Percentiles rank a stretch among this genome's conserved stretches.
These are phyloP conservation scores for Spergularia bocconei DNA, from an alignment of 148 eudicot genomes.

Conservation along the genomic window DNA sequence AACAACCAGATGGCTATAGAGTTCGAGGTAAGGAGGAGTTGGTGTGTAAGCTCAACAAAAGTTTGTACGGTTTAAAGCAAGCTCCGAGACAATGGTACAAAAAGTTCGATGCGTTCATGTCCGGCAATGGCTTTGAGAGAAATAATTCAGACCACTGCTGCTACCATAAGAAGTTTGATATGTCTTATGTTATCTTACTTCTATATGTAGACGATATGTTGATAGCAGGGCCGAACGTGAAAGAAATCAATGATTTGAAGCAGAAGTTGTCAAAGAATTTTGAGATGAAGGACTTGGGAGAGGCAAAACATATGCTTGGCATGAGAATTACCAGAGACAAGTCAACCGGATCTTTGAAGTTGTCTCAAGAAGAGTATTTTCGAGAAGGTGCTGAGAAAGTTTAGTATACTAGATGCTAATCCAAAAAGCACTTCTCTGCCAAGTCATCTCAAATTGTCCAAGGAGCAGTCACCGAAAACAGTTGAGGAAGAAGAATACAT, in stretches of 20 bases:
- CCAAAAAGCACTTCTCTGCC: slow-evolving; percentile 22
- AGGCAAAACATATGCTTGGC: slow-evolving; percentile 9
- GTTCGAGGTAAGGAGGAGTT: not conserved
- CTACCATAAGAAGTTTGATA: not conserved
- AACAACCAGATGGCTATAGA: not conserved
- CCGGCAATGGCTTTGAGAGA: not conserved
- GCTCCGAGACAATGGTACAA: not conserved
- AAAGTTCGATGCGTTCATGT: slow-evolving; percentile 7
- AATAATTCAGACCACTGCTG: not conserved
- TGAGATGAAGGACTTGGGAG: slow-evolving; percentile 21
- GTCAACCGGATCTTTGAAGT: not conserved
- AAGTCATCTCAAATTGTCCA: slow-evolving; percentile 17
- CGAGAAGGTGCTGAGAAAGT: not conserved
- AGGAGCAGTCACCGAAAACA: slow-evolving; percentile 1
- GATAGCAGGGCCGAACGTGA: not conserved
- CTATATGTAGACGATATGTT: not conserved
- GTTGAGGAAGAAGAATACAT: slow-evolving; percentile 23
- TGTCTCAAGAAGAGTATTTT: slow-evolving; percentile 18
- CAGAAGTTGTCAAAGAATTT: not conserved
- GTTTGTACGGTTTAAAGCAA: slow-evolving; percentile 10
- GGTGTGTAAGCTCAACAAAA: slow-evolving; percentile 4
- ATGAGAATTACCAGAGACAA: slow-evolving; percentile 19
- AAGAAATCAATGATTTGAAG: slow-evolving; percentile 9
- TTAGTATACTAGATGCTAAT: not conserved
- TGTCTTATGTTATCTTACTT: slow-evolving; percentile 5